A percentile compares a stretch with the other conserved stretches of the same genome.
Conservation (phyloP, 164 flowering plant genomes). For the Dillenia suffruticosa region DNA sequence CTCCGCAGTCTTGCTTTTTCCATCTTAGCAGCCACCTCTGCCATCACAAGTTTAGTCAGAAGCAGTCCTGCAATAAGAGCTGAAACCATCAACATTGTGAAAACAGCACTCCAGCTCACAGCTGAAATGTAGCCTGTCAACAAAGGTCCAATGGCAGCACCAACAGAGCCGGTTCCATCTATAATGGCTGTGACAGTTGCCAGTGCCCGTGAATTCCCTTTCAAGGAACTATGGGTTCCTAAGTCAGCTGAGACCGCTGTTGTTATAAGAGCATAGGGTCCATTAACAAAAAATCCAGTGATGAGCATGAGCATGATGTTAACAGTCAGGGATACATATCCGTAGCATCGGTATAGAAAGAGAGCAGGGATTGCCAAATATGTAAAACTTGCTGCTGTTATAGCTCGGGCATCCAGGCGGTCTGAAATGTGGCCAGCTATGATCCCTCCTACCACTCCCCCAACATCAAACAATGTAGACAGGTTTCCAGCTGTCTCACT, state of each 20-base stretch:
- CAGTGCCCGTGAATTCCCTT: constrained; percentile 65
- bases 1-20: constrained; percentile 25
- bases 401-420: constrained; percentile 67
- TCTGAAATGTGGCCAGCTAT: constrained; percentile 84
- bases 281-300: constrained; percentile 72
- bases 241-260: constrained; percentile 85
- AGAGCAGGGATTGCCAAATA: constrained; percentile 78
- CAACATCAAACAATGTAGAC: constrained; percentile 76
- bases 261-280: constrained; percentile 83
- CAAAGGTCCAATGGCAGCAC: constrained; percentile 80
- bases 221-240: constrained; percentile 68
- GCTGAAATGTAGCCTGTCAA: constrained; percentile 67
- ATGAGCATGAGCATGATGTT: constrained; percentile 63
- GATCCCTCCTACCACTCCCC: constrained; percentile 79
- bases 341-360: constrained; percentile 60
- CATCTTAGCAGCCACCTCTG: constrained; percentile 61
- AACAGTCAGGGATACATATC: constrained; percentile 39
- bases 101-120: constrained; percentile 64
- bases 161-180: constrained; percentile 85
- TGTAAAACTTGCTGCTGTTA: constrained; percentile 75
- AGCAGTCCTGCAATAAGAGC: constrained; percentile 67
- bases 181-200: constrained; percentile 86
- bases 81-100: constrained; percentile 67
- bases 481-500: constrained; percentile 57
- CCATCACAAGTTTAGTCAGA: constrained; percentile 51